phyloP scores from a whole-genome alignment of 148 eudicot genomes.

The Arbutus unedo region DNA sequence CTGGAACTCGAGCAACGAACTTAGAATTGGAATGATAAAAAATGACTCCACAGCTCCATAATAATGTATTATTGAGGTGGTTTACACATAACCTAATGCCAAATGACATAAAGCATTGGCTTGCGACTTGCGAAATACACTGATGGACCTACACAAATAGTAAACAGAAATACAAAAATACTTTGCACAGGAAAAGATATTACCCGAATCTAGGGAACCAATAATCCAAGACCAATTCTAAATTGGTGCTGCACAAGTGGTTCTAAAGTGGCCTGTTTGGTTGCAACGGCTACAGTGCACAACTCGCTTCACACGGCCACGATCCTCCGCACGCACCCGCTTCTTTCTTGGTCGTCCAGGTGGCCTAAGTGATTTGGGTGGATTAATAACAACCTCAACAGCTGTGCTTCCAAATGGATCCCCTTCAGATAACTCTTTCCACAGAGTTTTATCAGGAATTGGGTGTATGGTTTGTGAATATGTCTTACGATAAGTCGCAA shows the following conservation, averaged over 20 bases:
- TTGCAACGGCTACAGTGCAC: conserved; percentile 72
- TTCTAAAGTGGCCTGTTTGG: conserved; percentile 69
- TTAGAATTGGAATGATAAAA: neutral
- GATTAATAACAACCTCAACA: conserved; percentile 34
- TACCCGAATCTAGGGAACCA: conserved; percentile 1
- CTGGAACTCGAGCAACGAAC: neutral
- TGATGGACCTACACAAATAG: neutral
- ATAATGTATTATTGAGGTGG: neutral
- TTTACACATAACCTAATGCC: conserved; percentile 12
- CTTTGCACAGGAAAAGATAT: neutral
- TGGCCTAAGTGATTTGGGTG: conserved; percentile 56
- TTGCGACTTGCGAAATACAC: neutral
- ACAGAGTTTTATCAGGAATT: conserved; percentile 46
- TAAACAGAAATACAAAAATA: neutral
- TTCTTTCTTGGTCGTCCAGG: conserved; percentile 63
- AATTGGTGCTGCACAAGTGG: conserved; percentile 54
- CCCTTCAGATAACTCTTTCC: conserved; percentile 42
- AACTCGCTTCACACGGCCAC: conserved; percentile 49
- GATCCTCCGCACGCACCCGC: conserved; percentile 53
- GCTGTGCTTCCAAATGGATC: conserved; percentile 22
- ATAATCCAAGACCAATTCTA: neutral
- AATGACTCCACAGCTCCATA: neutral
- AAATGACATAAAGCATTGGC: neutral
- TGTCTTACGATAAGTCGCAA: conserved; percentile 48
- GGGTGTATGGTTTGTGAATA: conserved; percentile 58